Evolutionary conservation across 164 flowering plant genomes (phyloP).

Genomic region (Stephania cephalantha): DNA sequence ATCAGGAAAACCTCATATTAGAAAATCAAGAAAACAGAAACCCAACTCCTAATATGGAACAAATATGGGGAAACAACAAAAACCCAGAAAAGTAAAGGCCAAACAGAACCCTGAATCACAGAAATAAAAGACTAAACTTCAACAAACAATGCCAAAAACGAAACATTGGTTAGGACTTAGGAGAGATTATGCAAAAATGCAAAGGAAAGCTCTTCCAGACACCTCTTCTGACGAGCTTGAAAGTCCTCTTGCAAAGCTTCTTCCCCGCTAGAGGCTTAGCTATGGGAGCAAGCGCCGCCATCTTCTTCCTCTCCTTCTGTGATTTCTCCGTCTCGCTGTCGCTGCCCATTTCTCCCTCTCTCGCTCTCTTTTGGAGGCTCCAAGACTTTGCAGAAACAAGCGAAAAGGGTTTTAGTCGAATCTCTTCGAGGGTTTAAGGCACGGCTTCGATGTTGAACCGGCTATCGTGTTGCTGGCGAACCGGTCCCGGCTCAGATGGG

Average conservation of each 20-base stretch:
- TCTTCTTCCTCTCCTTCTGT: conserved; percentile 63
- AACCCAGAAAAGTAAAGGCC: neutral
- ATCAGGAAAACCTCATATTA: neutral
- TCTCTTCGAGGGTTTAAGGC: neutral
- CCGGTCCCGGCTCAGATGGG: neutral
- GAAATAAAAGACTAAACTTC: too few species aligned
- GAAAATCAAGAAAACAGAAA: neutral
- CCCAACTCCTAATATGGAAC: neutral
- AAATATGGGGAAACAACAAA: neutral
- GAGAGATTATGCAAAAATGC: neutral
- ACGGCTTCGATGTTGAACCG: neutral
- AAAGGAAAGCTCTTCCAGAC: neutral
- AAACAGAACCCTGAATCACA: too few species aligned
- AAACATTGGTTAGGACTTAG: neutral
- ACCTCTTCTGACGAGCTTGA: conserved; percentile 89
- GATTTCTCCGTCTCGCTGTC: conserved; percentile 73
- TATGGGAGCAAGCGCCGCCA: conserved; percentile 59
- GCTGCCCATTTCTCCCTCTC: conserved; percentile 62
- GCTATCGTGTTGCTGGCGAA: neutral
- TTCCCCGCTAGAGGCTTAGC: conserved; percentile 93
- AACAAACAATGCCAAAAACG: neutral
- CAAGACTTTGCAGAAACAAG: neutral
- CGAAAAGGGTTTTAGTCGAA: too few species aligned
- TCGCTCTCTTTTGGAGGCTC: neutral
- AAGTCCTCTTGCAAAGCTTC: conserved; percentile 69